Percentiles rank a stretch among this genome's conserved stretches.
Conservation (phyloP, 2,329 filamentous ascomycete species). For the Diplodia sapinea region DNA sequence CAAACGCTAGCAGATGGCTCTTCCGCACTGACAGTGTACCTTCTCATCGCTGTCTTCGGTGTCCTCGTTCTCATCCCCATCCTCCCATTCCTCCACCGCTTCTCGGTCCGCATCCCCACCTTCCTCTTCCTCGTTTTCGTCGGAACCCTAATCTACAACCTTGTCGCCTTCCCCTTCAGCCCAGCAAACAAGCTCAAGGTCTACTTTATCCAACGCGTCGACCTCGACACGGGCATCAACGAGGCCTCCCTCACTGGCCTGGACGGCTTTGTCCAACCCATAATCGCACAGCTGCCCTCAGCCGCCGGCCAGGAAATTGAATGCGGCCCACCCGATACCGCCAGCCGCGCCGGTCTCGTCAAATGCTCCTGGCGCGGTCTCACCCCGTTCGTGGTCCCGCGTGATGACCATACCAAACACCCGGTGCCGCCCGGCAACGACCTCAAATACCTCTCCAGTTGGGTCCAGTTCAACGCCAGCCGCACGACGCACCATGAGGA, state of each 20-base stretch:
- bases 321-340: slow-evolving; percentile 49
- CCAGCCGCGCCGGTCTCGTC: slow-evolving; percentile 58
- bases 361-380: slow-evolving; percentile 76
- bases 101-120: slow-evolving; percentile 80
- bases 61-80: slow-evolving; percentile 76
- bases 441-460: slow-evolving; percentile 51
- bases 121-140: slow-evolving; percentile 75
- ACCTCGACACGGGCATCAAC: slow-evolving; percentile 74
- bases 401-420: slow-evolving; percentile 11
- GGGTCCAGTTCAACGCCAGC: slow-evolving; percentile 71
- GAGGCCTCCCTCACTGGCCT: slow-evolving; percentile 60
- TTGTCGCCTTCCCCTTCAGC: slow-evolving; percentile 88
- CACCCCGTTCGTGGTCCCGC: slow-evolving; percentile 66
- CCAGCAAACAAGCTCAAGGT: slow-evolving; percentile 79
- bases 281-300: slow-evolving; percentile 73
- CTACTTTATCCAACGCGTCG: slow-evolving; percentile 81
- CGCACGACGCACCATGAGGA: slow-evolving; percentile 34
- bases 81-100: slow-evolving; percentile 83
- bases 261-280: slow-evolving; percentile 52
- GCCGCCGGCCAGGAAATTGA: slow-evolving; percentile 63
- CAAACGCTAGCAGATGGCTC: slow-evolving; percentile 88
- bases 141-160: slow-evolving; percentile 82
- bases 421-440: slow-evolving; percentile 50
- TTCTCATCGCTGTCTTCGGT: slow-evolving; percentile 70
- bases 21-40: slow-evolving; percentile 71